Conservation (phyloP, 805 yeast genomes). For the Cephaloascus fragrans region DNA sequence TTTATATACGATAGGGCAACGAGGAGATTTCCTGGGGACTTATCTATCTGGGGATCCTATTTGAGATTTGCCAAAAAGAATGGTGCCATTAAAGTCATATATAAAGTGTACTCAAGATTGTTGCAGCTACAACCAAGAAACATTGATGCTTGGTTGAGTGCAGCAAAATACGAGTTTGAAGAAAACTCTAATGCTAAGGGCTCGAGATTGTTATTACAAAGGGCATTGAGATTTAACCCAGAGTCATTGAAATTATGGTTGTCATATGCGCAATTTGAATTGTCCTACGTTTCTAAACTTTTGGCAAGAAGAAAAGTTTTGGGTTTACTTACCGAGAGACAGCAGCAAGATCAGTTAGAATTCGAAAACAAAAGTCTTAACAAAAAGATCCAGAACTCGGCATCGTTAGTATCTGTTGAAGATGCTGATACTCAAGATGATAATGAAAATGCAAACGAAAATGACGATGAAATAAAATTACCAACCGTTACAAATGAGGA, state of each 20-base stretch:
- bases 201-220: slow-evolving; percentile 78
- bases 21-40: slow-evolving; percentile 66
- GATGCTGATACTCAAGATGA: slow-evolving; percentile 13
- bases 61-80: slow-evolving; percentile 56
- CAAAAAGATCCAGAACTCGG: slow-evolving; percentile 3
- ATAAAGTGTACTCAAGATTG: slow-evolving; percentile 67
- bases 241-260: slow-evolving; percentile 69
- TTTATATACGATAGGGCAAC: slow-evolving; percentile 81
- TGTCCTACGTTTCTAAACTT: slow-evolving; percentile 75
- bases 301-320: slow-evolving; percentile 75
- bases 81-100: slow-evolving; percentile 63
- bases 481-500: slow-evolving; percentile 43
- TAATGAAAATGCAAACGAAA: slow-evolving; percentile 12
- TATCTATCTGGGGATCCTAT: slow-evolving; percentile 71
- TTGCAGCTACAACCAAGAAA: slow-evolving; percentile 87
- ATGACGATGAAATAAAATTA: slow-evolving; percentile 26
- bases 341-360: slow-evolving; percentile 43
- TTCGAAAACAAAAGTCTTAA: slow-evolving; percentile 9
- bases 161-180: slow-evolving; percentile 90
- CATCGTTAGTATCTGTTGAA: slow-evolving; percentile 12
- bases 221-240: slow-evolving; percentile 75
- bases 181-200: slow-evolving; percentile 81
- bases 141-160: slow-evolving; percentile 85
- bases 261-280: slow-evolving; percentile 81
- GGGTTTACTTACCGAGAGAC: slow-evolving; percentile 67